Base-by-base conservation (phyloP, 306 rosid species). In the Rosa chinensis region DNA sequence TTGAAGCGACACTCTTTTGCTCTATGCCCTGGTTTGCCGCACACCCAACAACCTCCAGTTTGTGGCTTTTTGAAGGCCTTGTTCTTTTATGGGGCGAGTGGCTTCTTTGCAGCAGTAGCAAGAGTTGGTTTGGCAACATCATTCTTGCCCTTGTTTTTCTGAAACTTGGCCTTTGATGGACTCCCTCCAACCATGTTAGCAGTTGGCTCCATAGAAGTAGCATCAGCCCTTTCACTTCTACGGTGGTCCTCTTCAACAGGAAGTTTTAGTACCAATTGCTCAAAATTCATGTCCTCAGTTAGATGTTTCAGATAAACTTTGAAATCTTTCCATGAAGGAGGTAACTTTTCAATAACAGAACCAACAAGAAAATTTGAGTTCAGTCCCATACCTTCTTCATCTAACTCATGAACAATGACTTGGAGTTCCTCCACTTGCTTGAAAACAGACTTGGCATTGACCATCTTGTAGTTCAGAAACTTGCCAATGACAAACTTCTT, bases 401-500 rank as follows among this genome's bases (percentile, higher is more conserved):
- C 53, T 10, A 58, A 56, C 10, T 42, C 55, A 59, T 75, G 70
- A 21, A 75, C 14, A 43, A 64, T 35, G 0, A 64, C 43, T 32
- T 64, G 70, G 20, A 64, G 70, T 64, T 64, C 45, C 9, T 64
- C 45, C 18, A 64, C 70, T 35, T 64, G 45, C 70, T 25, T 25
- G 70, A 64, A 45, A 64, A 32, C 18, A 35, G 45, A 70, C 16
- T 70, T 70, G 5, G 6, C 0, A 20, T 28, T 20, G 1, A 2
- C 6, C 32, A 12, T 43, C 1, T 21, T 45, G 45, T 2, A 64
- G 5, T 42, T 25, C 56, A 59, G 5, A 20, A 58, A 75, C n/a
- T 75, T 18, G 12, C 13, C 78, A 20, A 75, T 47, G 16, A 75
- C 16, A 21, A 56, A 59, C 10, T 58, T 75, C 53, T 75, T 75